These are phyloP conservation scores for Penicillium janthinellum DNA, from an alignment of 2,329 filamentous ascomycete species.

Conservation along the genomic window DNA sequence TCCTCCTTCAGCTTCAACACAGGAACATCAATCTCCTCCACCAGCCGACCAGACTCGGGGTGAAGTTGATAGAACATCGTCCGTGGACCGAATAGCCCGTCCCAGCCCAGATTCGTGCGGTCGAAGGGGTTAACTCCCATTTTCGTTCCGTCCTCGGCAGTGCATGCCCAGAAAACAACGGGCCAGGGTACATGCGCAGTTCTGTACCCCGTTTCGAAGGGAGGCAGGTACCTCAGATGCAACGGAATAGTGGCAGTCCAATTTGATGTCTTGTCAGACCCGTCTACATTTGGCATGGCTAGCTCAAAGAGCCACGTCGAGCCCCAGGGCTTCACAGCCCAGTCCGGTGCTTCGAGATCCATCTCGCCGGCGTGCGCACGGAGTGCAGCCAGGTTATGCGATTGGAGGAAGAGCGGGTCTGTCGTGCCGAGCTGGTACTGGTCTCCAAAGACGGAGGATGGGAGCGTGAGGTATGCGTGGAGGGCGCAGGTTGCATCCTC, in stretches of 20 bases:
- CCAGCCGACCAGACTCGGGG: constrained; percentile 53
- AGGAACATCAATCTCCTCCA: constrained; percentile 63
- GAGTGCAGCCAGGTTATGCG: constrained; percentile 73
- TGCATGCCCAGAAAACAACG: constrained; percentile 87
- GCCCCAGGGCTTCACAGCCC: constrained; percentile 76
- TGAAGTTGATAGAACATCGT: constrained; percentile 82
- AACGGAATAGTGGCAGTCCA: constrained; percentile 65
- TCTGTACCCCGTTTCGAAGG: constrained; percentile 58
- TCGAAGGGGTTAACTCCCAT: constrained; percentile 84
- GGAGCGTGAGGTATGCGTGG: constrained; percentile 80
- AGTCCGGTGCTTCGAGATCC: constrained; percentile 88
- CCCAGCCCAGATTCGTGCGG: constrained; percentile 79
- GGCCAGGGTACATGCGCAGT: constrained; percentile 73
- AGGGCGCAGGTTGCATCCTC: constrained; percentile 65
- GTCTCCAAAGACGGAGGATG: constrained; percentile 80
- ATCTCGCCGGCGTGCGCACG: constrained; percentile 72
- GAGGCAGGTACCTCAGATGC: constrained; percentile 79
- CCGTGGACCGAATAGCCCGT: constrained; percentile 71
- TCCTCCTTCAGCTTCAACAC: constrained; percentile 61
- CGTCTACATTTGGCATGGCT: constrained; percentile 51
- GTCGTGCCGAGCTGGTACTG: constrained; percentile 71
- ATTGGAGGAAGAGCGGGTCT: constrained; percentile 69
- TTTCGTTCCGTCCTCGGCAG: constrained; percentile 59
- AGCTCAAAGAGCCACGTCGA: constrained; percentile 76
- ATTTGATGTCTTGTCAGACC: constrained; percentile 14